Conservation (phyloP, 352 stramenopile species). For the Plasmopara viticola region DNA sequence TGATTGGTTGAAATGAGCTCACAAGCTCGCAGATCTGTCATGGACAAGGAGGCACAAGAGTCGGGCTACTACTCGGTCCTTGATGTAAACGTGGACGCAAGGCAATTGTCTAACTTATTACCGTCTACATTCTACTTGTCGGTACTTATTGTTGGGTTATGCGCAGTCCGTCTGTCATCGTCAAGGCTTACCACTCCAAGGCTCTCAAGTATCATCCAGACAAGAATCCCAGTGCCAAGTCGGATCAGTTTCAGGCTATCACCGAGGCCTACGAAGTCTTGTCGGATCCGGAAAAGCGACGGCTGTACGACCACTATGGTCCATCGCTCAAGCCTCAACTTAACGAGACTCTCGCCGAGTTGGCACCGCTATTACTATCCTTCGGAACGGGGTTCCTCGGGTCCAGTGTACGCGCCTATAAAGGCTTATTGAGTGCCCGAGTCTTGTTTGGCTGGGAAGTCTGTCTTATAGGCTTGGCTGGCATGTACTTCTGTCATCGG, state of each 20-base stretch:
- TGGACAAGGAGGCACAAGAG: slow-evolving; percentile 42
- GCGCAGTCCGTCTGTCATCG: slow-evolving; percentile 87
- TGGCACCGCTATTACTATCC: slow-evolving; percentile 60
- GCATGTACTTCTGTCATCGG: slow-evolving; percentile 55
- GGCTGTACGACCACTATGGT: slow-evolving; percentile 71
- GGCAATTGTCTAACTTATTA: slow-evolving; percentile 16
- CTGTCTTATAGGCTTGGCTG: slow-evolving; percentile 44
- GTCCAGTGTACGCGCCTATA: slow-evolving; percentile 37
- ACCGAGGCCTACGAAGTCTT: slow-evolving; percentile 74
- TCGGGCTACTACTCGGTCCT: slow-evolving; percentile 66
- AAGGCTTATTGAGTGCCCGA: slow-evolving; percentile 19
- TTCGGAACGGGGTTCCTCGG: slow-evolving; percentile 49
- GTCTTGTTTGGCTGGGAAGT: slow-evolving; percentile 40
- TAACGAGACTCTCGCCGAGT: slow-evolving; percentile 52
- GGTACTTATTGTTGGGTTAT: neutral
- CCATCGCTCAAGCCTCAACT: slow-evolving; percentile 50
- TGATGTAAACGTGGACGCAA: slow-evolving; percentile 51
- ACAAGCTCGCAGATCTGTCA: slow-evolving; percentile 2
- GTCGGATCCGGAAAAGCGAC: slow-evolving; percentile 63
- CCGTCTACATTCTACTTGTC: neutral
- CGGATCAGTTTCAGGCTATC: slow-evolving; percentile 86
- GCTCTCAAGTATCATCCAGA: slow-evolving; percentile 94
- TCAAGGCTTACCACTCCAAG: slow-evolving; percentile 91
- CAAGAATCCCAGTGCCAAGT: slow-evolving; percentile 89
- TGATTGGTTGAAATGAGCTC: neutral